phyloP scores from a whole-genome alignment of 2,329 filamentous ascomycete genomes.

The Coleophoma eucalyptorum region DNA sequence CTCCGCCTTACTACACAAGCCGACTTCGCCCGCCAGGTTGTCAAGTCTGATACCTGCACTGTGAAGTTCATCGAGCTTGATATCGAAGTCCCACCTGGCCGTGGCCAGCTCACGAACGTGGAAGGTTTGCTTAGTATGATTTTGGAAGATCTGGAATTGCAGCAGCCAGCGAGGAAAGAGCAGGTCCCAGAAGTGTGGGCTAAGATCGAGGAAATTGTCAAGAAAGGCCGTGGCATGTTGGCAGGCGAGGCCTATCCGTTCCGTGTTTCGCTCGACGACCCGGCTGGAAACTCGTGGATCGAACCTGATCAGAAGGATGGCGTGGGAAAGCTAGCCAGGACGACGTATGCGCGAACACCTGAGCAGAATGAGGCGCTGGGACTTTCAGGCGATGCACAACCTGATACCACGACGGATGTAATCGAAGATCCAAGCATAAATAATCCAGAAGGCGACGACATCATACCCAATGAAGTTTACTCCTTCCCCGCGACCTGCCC shows the following conservation, averaged over 20 bases:
- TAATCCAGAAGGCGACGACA: slow-evolving; percentile 60
- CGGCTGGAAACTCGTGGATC: slow-evolving; percentile 95
- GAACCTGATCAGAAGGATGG: slow-evolving; percentile 77
- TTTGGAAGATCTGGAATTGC: slow-evolving; percentile 73
- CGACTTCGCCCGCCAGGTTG: slow-evolving; percentile 82
- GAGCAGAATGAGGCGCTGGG: slow-evolving; percentile 87
- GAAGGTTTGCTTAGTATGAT: slow-evolving; percentile 82
- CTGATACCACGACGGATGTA: slow-evolving; percentile 44
- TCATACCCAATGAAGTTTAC: slow-evolving; percentile 90
- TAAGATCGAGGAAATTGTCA: slow-evolving; percentile 75
- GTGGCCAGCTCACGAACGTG: slow-evolving; percentile 89
- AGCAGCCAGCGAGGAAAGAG: slow-evolving; percentile 78
- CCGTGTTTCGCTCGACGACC: slow-evolving; percentile 82
- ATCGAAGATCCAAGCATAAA: slow-evolving; percentile 35
- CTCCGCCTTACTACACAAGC: slow-evolving; percentile 68
- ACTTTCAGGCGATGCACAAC: slow-evolving; percentile 60
- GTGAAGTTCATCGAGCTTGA: slow-evolving; percentile 90
- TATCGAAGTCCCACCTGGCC: slow-evolving; percentile 86
- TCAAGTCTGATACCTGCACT: slow-evolving; percentile 84
- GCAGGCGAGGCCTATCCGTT: slow-evolving; percentile 79
- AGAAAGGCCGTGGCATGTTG: slow-evolving; percentile 72
- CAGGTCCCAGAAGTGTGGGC: slow-evolving; percentile 73
- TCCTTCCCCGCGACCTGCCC: slow-evolving; percentile 89
- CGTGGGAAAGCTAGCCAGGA: slow-evolving; percentile 84
- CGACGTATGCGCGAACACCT: slow-evolving; percentile 75